phyloP scores from a whole-genome alignment of 2,329 filamentous ascomycete species.

The Macroventuria anomochaeta region DNA sequence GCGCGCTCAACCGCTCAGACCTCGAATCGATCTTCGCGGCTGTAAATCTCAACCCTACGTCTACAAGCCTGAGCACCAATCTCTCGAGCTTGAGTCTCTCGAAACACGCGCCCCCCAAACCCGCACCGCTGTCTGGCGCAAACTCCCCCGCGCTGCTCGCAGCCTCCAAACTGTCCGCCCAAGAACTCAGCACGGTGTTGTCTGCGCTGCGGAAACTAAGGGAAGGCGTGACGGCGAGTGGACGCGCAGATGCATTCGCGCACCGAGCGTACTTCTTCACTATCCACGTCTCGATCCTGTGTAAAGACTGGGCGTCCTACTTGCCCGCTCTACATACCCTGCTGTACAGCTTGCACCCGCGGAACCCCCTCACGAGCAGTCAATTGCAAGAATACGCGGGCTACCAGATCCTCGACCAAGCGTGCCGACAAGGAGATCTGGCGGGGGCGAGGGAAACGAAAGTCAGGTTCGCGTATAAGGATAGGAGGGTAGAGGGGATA shows the following conservation, averaged over 20 bases:
- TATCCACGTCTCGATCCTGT: constrained; percentile 81
- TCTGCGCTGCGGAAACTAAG: constrained; percentile 89
- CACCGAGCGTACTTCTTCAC: constrained; percentile 92
- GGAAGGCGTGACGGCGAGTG: constrained; percentile 83
- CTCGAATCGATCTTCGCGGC: constrained; percentile 75
- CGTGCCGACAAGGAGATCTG: constrained; percentile 80
- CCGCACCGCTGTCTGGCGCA: constrained; percentile 23
- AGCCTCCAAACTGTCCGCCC: constrained; percentile 37
- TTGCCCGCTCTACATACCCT: constrained; percentile 84
- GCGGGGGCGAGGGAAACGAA: constrained; percentile 74
- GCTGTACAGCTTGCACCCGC: constrained; percentile 72
- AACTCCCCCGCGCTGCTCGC: constrained; percentile 34
- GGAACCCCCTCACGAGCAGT: constrained; percentile 70
- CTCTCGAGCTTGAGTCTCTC: too few species aligned
- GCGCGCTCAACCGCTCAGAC: constrained; percentile 75
- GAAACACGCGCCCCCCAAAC: constrained; percentile 28
- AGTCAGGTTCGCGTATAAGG: constrained; percentile 65
- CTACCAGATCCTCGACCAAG: constrained; percentile 86
- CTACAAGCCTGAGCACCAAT: constrained; percentile 12
- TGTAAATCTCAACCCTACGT: constrained; percentile 57
- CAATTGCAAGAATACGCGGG: constrained; percentile 80
- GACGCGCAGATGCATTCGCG: constrained; percentile 79
- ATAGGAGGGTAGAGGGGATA: constrained; percentile 71
- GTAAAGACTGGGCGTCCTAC: constrained; percentile 85
- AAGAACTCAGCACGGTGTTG: constrained; percentile 75